phyloP scores from a whole-genome alignment of 768 basidiomycete genomes.

The Cantharellus anzutake region DNA sequence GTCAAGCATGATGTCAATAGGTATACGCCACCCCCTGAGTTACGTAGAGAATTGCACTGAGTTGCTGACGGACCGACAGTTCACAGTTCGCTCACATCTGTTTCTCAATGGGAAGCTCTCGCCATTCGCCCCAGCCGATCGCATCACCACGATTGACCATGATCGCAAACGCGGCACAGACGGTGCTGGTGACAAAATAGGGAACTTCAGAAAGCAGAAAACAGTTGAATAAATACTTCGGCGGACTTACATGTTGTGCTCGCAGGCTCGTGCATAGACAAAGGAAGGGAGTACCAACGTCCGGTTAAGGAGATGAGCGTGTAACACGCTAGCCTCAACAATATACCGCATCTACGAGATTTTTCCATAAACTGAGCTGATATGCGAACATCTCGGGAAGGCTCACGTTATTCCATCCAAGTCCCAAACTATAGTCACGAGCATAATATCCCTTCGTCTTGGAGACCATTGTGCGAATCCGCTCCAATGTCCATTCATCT shows the following conservation, averaged over 20 bases:
- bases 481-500: slow-evolving; percentile 16
- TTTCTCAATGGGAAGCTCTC: slow-evolving; percentile 17
- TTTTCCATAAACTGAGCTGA: background rate
- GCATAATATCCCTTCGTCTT: slow-evolving; percentile 25
- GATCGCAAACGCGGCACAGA: slow-evolving; percentile 23
- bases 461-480: slow-evolving; percentile 18
- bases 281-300: slow-evolving; percentile 26
- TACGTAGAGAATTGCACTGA: background rate
- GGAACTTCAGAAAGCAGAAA: background rate
- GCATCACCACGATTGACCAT: slow-evolving; percentile 30
- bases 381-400: background rate
- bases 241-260: slow-evolving; percentile 20
- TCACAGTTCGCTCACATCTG: slow-evolving; percentile 15
- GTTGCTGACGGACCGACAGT: slow-evolving; percentile 7
- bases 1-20: slow-evolving; percentile 24
- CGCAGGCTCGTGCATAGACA: slow-evolving; percentile 29
- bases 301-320: slow-evolving; percentile 26
- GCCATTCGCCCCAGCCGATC: slow-evolving; percentile 24
- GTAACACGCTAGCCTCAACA: slow-evolving; percentile 26
- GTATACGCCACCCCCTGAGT: slow-evolving; percentile 20
- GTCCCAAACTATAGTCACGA: slow-evolving; percentile 25
- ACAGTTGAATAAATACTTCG: background rate
- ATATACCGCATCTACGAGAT: slow-evolving; percentile 27
- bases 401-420: slow-evolving; percentile 32
- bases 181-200: slow-evolving; percentile 1